phyloP scores from a whole-genome alignment of 108 stramenopile species.

The Aurantiochytrium sp. region DNA sequence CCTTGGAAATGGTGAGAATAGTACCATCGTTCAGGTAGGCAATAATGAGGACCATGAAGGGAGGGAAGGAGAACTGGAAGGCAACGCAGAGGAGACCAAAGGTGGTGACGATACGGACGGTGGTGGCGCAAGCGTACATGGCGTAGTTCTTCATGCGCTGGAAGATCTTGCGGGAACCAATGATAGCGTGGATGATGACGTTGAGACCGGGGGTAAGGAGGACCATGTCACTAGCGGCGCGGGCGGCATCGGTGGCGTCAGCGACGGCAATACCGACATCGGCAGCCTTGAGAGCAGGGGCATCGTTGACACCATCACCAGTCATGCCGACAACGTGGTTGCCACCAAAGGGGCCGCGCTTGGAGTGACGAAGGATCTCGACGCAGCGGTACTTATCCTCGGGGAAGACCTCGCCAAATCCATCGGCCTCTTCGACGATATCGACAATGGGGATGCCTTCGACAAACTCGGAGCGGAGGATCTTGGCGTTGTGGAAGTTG shows the following conservation, averaged over 20 bases:
- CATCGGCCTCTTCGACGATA: constrained; percentile 60
- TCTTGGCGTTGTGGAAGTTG: constrained; percentile 46
- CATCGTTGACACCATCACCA: constrained; percentile 82
- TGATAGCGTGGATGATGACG: constrained; percentile 66
- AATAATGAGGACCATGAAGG: constrained; percentile 69
- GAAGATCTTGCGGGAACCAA: constrained; percentile 55
- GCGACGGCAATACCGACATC: constrained; percentile 71
- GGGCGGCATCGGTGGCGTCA: constrained; percentile 79
- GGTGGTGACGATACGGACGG: constrained; percentile 10
- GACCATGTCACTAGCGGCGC: constrained; percentile 74
- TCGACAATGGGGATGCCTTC: constrained; percentile 36
- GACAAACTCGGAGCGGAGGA: constrained; percentile 29
- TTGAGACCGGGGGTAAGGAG: constrained; percentile 67
- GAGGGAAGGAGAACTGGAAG: constrained; percentile 60
- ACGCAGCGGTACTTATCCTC: constrained; percentile 66
- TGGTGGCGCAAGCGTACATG: constrained; percentile 56
- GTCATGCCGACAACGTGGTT: constrained; percentile 74
- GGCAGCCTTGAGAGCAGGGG: constrained; percentile 68
- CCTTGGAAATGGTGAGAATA: constrained; percentile 73
- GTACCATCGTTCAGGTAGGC: constrained; percentile 75
- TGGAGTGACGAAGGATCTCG: constrained; percentile 36
- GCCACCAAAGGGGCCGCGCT: constrained; percentile 45
- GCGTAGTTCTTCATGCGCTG: constrained; percentile 49
- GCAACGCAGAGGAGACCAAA: constrained; percentile 44
- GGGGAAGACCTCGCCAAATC: constrained; percentile 67